phyloP scores from a whole-genome alignment of 2,329 filamentous ascomycete genomes.

The Balansia obtecta region DNA sequence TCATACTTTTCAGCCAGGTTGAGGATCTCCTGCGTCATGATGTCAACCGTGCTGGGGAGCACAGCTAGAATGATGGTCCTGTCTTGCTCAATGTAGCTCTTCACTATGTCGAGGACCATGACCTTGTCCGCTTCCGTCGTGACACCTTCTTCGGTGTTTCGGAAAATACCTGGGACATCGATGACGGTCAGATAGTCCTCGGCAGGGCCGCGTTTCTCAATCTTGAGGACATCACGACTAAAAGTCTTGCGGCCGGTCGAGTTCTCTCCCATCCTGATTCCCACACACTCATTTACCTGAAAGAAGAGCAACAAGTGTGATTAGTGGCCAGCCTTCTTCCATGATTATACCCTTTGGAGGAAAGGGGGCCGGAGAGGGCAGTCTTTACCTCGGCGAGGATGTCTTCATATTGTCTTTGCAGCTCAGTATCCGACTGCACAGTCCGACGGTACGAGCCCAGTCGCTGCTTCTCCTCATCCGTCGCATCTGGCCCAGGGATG shows the following conservation, averaged over 20 bases:
- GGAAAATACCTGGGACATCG: slow-evolving; percentile 42
- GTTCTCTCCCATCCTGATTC: slow-evolving; percentile 19
- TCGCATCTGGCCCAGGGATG: slow-evolving; percentile 19
- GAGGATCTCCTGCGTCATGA: slow-evolving; percentile 29
- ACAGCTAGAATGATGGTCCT: slow-evolving; percentile 39
- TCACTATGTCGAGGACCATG: slow-evolving; percentile 34
- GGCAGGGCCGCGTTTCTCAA: slow-evolving; percentile 30
- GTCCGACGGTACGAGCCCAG: not conserved
- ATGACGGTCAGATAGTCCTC: slow-evolving; percentile 38
- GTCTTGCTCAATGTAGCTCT: slow-evolving; percentile 30
- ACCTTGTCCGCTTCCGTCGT: slow-evolving; percentile 32
- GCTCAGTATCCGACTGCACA: not conserved
- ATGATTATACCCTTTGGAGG: not conserved
- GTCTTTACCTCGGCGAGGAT: slow-evolving; percentile 28
- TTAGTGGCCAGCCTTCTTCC: not conserved
- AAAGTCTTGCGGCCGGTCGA: slow-evolving; percentile 19
- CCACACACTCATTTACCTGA: slow-evolving; percentile 31
- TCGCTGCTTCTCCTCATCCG: slow-evolving; percentile 5
- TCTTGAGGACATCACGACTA: slow-evolving; percentile 29
- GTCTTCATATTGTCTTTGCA: slow-evolving; percentile 14
- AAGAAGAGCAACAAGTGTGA: not conserved
- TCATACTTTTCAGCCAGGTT: slow-evolving; percentile 25
- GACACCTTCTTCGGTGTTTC: slow-evolving; percentile 17
- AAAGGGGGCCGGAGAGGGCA: not conserved
- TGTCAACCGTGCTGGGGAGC: slow-evolving; percentile 25